A percentile compares a stretch with the other conserved stretches of the same genome.
Conservation (phyloP, 2,329 filamentous ascomycete genomes). For the Trichoderma gracile region DNA sequence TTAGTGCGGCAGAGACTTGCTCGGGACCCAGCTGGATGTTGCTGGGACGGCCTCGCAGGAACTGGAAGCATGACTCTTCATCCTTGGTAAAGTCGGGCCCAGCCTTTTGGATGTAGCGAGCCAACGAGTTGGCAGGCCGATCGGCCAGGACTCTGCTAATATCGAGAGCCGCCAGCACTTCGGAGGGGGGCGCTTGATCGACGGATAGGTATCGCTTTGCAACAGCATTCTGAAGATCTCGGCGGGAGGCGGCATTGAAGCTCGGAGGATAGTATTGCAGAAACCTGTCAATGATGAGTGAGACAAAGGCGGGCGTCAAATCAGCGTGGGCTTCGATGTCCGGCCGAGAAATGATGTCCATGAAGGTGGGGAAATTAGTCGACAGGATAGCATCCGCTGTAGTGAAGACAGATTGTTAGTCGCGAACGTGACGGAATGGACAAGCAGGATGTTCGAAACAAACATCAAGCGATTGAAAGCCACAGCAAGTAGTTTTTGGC, state of each 20-base stretch:
- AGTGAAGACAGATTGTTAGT: conserved; percentile 28
- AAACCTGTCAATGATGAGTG: conserved; percentile 79
- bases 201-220: conserved; percentile 66
- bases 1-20: conserved; percentile 77
- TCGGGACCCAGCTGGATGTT: conserved; percentile 71
- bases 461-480: background rate
- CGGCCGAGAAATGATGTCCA: conserved; percentile 71
- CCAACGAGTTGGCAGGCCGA: conserved; percentile 57
- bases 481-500: background rate
- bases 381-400: conserved; percentile 87
- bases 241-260: conserved; percentile 74
- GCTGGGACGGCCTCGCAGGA: conserved; percentile 55
- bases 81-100: conserved; percentile 76
- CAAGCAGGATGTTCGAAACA: too few species aligned
- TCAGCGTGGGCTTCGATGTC: conserved; percentile 65
- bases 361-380: conserved; percentile 73
- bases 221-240: conserved; percentile 67
- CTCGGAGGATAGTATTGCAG: conserved; percentile 83
- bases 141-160: conserved; percentile 66
- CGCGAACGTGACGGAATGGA: background rate
- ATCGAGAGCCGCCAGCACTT: conserved; percentile 70
- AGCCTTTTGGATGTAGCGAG: conserved; percentile 69
- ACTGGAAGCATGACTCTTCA: conserved; percentile 63
- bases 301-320: conserved; percentile 68
- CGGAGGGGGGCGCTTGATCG: conserved; percentile 66